phyloP scores from a whole-genome alignment of 2,329 filamentous ascomycete species.

The Drechmeria coniospora region DNA sequence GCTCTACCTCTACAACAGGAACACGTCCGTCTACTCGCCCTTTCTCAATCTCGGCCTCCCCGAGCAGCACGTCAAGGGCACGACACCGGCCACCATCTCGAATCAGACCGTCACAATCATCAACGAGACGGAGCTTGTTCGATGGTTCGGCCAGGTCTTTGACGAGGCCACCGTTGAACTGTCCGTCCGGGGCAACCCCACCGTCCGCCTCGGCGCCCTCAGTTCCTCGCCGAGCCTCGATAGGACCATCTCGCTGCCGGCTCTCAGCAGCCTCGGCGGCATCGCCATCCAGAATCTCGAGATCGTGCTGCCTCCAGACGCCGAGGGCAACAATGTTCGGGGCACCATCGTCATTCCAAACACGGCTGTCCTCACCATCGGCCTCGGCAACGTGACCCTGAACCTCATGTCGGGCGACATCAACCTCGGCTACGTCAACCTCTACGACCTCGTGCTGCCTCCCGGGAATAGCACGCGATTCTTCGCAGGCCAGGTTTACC shows the following conservation, averaged over 20 bases:
- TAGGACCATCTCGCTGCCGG: slow-evolving; percentile 24
- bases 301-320: slow-evolving; percentile 20
- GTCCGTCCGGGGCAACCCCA: slow-evolving; percentile 20
- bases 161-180: slow-evolving; percentile 19
- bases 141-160: slow-evolving; percentile 24
- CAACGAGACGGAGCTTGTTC: slow-evolving; percentile 22
- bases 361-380: slow-evolving; percentile 24
- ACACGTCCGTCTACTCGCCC: slow-evolving; percentile 9
- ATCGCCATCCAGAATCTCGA: slow-evolving; percentile 22
- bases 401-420: slow-evolving; percentile 25
- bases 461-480: slow-evolving; percentile 26
- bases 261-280: slow-evolving; percentile 23
- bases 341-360: slow-evolving; percentile 30
- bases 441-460: slow-evolving; percentile 23
- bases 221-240: slow-evolving; percentile 21
- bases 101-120: slow-evolving; percentile 19
- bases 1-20: slow-evolving; percentile 25
- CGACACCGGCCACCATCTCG: slow-evolving; percentile 19
- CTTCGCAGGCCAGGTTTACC: slow-evolving; percentile 25
- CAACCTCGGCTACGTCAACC: slow-evolving; percentile 20
- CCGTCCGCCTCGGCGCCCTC: slow-evolving; percentile 23
- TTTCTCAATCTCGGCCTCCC: slow-evolving; percentile 15
- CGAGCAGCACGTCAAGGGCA: slow-evolving; percentile 16
- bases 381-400: slow-evolving; percentile 29
- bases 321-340: slow-evolving; percentile 25